Percentiles rank a stretch among this genome's conserved stretches.
These are phyloP conservation scores for Colletotrichum musae DNA, from an alignment of 2,329 filamentous ascomycete species.

Conservation along the genomic window DNA sequence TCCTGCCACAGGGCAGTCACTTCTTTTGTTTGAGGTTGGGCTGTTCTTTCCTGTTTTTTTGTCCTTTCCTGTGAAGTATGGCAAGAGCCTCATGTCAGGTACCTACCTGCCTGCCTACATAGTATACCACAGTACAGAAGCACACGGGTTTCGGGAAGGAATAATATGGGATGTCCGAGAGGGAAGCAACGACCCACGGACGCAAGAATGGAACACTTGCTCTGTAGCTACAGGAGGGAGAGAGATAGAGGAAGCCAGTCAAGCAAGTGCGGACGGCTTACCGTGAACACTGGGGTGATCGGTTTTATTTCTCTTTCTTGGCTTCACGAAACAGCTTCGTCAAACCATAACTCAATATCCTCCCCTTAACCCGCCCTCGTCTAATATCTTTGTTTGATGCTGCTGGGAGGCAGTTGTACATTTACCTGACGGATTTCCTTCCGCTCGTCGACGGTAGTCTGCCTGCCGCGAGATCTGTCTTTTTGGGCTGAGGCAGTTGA, in stretches of 20 bases:
- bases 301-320: constrained; percentile 1
- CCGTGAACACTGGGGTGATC: neutral
- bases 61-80: neutral
- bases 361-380: neutral
- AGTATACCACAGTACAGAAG: no score
- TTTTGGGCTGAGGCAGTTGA: constrained; percentile 2
- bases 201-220: no score
- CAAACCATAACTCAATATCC: constrained; percentile 37
- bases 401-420: neutral
- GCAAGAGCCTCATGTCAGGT: neutral
- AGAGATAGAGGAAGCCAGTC: no score
- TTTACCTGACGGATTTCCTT: constrained; percentile 10
- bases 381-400: neutral
- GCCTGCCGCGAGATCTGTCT: constrained; percentile 1
- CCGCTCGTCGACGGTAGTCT: neutral
- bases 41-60: neutral
- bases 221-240: no score
- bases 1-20: constrained; percentile 22
- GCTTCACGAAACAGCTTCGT: constrained; percentile 25
- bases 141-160: no score
- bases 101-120: no score
- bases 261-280: no score
- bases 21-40: constrained; percentile 19
- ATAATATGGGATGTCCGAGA: no score
- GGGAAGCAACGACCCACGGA: no score